These are phyloP conservation scores for Plicaturopsis crispa DNA, from an alignment of 768 basidiomycete genomes.

Conservation along the genomic window DNA sequence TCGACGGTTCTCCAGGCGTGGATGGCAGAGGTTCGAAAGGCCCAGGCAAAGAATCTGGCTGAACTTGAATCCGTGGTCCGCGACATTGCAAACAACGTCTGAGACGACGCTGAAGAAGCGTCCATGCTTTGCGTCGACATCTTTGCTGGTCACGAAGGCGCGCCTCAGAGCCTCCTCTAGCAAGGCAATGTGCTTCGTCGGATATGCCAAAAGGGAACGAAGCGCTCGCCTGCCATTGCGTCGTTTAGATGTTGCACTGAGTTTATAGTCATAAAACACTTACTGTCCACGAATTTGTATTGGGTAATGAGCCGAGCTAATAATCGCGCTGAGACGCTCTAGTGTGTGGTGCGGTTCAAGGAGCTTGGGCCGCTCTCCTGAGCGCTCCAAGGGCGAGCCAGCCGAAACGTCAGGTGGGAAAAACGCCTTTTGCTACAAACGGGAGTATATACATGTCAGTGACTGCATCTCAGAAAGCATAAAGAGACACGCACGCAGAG, in stretches of 20 bases:
- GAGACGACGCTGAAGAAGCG: slow-evolving; percentile 76
- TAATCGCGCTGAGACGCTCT: slow-evolving; percentile 63
- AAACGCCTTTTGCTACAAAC: slow-evolving; percentile 66
- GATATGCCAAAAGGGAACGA: slow-evolving; percentile 55
- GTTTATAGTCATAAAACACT: slow-evolving; percentile 20
- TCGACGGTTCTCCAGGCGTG: slow-evolving; percentile 52
- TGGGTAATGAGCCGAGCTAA: slow-evolving; percentile 47
- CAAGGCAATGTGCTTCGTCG: slow-evolving; percentile 45
- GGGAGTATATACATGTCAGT: slow-evolving; percentile 3
- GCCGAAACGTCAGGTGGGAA: slow-evolving; percentile 54
- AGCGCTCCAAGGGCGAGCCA: slow-evolving; percentile 57
- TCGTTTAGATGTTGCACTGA: slow-evolving; percentile 7
- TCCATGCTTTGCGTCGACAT: slow-evolving; percentile 46
- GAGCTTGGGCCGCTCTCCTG: slow-evolving; percentile 43
- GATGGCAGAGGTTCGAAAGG: slow-evolving; percentile 79
- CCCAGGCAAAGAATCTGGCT: slow-evolving; percentile 71
- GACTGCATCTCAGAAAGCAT: not conserved
- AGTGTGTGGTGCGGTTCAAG: slow-evolving; percentile 46
- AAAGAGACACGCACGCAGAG: slow-evolving; percentile 60
- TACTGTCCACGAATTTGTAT: slow-evolving; percentile 60
- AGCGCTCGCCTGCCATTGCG: slow-evolving; percentile 61
- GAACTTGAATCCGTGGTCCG: slow-evolving; percentile 58
- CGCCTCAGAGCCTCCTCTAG: slow-evolving; percentile 60
- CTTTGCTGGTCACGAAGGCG: slow-evolving; percentile 53
- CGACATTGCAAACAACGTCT: slow-evolving; percentile 52